These are phyloP conservation scores for Zygoascus ofunaensis DNA, from an alignment of 805 yeast species.

Conservation along the genomic window DNA sequence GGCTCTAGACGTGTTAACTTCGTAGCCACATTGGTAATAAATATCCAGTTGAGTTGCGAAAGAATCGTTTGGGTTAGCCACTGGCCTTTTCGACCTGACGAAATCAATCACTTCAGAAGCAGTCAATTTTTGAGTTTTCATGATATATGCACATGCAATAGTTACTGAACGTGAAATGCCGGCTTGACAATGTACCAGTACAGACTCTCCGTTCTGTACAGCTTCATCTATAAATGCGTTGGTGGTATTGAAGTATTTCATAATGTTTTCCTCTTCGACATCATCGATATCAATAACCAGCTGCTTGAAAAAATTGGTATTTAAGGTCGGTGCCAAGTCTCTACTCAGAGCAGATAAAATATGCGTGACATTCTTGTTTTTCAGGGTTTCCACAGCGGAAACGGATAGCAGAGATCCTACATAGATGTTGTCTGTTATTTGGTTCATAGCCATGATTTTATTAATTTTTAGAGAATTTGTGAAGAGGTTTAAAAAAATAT, in stretches of 20 bases:
- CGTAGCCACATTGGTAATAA: conserved; percentile 40
- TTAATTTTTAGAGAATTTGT: background rate
- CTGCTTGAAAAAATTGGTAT: conserved; percentile 31
- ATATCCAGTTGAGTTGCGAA: conserved; percentile 65
- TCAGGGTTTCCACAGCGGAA: conserved; percentile 42
- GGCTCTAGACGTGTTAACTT: conserved; percentile 22
- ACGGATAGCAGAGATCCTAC: conserved; percentile 68
- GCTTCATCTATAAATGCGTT: conserved; percentile 62
- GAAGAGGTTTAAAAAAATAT: conserved; percentile 7
- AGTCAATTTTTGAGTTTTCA: conserved; percentile 60
- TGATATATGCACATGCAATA: conserved; percentile 76
- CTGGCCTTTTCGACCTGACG: conserved; percentile 43
- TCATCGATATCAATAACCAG: conserved; percentile 68
- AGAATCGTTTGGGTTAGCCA: conserved; percentile 61
- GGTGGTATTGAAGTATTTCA: conserved; percentile 51
- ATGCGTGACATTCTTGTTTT: conserved; percentile 52
- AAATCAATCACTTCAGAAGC: conserved; percentile 63
- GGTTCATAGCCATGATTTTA: conserved; percentile 14
- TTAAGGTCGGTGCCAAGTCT: conserved; percentile 49
- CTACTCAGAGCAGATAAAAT: conserved; percentile 56
- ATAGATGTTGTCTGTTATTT: conserved; percentile 36
- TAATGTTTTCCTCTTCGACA: conserved; percentile 53
- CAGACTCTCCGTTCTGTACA: conserved; percentile 23
- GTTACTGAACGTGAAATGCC: conserved; percentile 90
- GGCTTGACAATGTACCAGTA: conserved; percentile 54